Evolutionary conservation across 2,329 filamentous ascomycete species (phyloP), one percentile per base, ranked within the genome.

Genomic region (Aspergillus candidus): DNA sequence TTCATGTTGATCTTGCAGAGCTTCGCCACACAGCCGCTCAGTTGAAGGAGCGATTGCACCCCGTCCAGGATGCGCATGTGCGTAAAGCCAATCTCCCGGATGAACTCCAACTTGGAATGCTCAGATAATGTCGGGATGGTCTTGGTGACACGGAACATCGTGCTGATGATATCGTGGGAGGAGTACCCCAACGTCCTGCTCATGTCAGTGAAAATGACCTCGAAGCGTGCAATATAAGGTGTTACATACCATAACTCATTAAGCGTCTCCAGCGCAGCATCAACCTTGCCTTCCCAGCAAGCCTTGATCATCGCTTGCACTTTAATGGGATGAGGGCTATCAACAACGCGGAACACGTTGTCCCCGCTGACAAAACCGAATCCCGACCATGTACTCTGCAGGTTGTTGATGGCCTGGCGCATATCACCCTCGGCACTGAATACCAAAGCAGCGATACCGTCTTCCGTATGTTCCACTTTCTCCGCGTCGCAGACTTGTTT

Each of bases 61-160:
- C 93, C 93, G 63, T 98, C 93, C n/a, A 98, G 73, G 44, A 98
- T 91, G 66, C 94, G 90, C 93, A 98, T 98, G 64, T 98, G 93
- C 2, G 93, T 94, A 68, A 97, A 97, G 41, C 93, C 93, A 67
- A 98, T 98, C 71, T 96, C 93, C 71, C 89, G 91, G 71, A 97
- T 94, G 58, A 97, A 98, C 64, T 97, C 91, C 49, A 98, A 75
- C 72, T 96, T 96, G 12, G 89, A 83, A 67, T 97, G 89, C 70
- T 98, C 93, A 54, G 88, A 93, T 44, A 98, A 72, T 1, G 85
- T 88, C 2, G 88, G 86, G 47, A 97, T 89, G 1, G 89, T 94
- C 74, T 97, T 98, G 36, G 93, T 97, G 48, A 98, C 93, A 61
- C 85, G 84, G 76, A 98, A 97, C 93, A 98, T 98, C 49, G 91